phyloP scores from a whole-genome alignment of 78 protist species.

The Dictyostelium capitatum region DNA sequence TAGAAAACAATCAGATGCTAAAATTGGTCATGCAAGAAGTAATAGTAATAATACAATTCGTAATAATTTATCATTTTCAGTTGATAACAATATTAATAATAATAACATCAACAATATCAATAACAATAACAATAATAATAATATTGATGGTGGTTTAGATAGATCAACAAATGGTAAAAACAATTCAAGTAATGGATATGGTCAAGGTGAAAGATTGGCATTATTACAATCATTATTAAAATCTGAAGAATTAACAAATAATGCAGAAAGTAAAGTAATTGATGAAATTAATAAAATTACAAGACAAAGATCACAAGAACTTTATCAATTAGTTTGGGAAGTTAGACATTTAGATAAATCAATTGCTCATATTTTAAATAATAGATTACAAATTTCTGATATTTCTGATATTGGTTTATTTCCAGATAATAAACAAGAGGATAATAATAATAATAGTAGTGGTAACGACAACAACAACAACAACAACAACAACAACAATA shows the following conservation, averaged over 20 bases:
- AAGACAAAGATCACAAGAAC: constrained; percentile 44
- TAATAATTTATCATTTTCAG: not conserved
- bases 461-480: not conserved
- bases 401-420: constrained; percentile 10
- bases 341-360: constrained; percentile 65
- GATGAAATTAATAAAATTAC: constrained; percentile 59
- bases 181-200: not conserved
- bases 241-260: constrained; percentile 59
- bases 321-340: constrained; percentile 77
- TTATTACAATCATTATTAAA: constrained; percentile 62
- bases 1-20: constrained; percentile 60
- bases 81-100: not conserved
- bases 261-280: constrained; percentile 62
- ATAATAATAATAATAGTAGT: too few relatives aligned
- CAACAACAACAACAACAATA: not conserved
- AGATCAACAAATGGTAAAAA: not conserved
- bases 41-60: constrained; percentile 6
- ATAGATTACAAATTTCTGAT: constrained; percentile 29
- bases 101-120: not conserved
- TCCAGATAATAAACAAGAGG: not conserved
- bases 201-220: constrained; percentile 75
- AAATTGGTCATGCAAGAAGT: constrained; percentile 70
- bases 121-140: not conserved
- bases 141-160: not conserved
- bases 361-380: constrained; percentile 47